Evolutionary conservation across 192 early-diverging fungal genomes (phyloP), one percentile per base, ranked within the genome.

Genomic region (Umbelopsis vinacea): DNA sequence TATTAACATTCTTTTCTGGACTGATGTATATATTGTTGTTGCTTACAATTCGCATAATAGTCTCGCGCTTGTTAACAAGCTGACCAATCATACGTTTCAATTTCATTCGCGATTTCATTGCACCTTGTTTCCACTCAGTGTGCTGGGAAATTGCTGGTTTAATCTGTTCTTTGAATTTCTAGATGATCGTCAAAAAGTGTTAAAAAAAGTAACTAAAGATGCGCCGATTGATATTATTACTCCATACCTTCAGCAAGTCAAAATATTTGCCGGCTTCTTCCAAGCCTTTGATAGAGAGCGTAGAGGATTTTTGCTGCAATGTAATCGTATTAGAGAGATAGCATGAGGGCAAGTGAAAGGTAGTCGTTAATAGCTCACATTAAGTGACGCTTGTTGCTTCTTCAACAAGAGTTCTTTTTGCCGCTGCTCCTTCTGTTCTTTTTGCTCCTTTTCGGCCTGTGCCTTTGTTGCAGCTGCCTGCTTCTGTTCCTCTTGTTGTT

Each of bases 61-160:
- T 72, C 0, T 71, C 29, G 12, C 69, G 74, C 19, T 74, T 75
- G 66, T 83, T 86, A 19, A 77, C 67, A 5, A 89, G 29, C 47
- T 87, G 87, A 14, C 80, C 81, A 6, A 89, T 66, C 19, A 70
- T 72, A 15, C 76, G 72, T 24, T 79, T 84, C 14, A 89, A 78
- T 0, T 76, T 72, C 43, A 76, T 73, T 17, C 72, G 57, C 0
- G 57, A 48, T 0, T 80, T 71, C 15, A 70, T 72, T 24, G 57
- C 75, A 29, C 21, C 67, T 37, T 52, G 74, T 57, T 77, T 83
- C 37, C 74, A 54, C 47, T 6, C 70, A 55, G 45, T 70, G 21
- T 79, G 81, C 55, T 69, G 72, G 7, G 52, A 46, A 68, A 82
- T 70, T 2, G 71, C 72, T 8, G 84, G 84, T 26, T 70, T 66